Base-by-base conservation (phyloP, 164 flowering plant species). In the Magnolia changhungtana region DNA sequence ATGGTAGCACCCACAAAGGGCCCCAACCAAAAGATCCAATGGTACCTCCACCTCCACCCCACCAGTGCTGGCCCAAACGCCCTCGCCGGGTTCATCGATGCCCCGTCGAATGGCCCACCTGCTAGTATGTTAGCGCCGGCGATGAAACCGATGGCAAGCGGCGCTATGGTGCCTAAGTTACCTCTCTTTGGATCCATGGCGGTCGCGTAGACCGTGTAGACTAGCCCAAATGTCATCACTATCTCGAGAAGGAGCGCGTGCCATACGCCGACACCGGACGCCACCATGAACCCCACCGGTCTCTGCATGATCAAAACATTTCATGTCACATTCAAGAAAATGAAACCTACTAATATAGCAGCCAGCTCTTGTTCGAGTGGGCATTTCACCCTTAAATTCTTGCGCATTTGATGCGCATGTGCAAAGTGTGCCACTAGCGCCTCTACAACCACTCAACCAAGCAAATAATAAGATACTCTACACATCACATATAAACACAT, bases 1-100 rank as follows among this genome's bases (percentile, higher is more conserved):
- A 92, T 67, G 6, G 89, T 95, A 65, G 87, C 94, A 10, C 97
- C 97, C 63, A 90, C 71, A 31, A 92, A 79, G 24, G 97, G 97
- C 1, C 97, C 97, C 1, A 81, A 91, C 97, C 97, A 92, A 86
- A 90, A 92, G 23, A 92, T 86, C 97, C 92, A 90, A 78, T 92
- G 93, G 86, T 85, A 78, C 23, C 67, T 67, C 93, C 93, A 92
- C 75, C 49, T 78, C 95, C 95, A 91, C 79, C 93, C 86, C 74
- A 90, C 92, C 66, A 91, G 27, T 14, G 97, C 93, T 0, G 97
- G 95, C 7, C 97, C 97, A 66, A 92, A 90, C 0, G 95, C 83
- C 2, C 88, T 89, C 7, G 93, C 92, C 4, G 97, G 97, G 90
- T 92, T 92, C 97, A 92, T 92, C 0, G 97, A 91, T 0, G 92